Conservation (phyloP, 306 rosid species). For the Hylodesmum podocarpum region DNA sequence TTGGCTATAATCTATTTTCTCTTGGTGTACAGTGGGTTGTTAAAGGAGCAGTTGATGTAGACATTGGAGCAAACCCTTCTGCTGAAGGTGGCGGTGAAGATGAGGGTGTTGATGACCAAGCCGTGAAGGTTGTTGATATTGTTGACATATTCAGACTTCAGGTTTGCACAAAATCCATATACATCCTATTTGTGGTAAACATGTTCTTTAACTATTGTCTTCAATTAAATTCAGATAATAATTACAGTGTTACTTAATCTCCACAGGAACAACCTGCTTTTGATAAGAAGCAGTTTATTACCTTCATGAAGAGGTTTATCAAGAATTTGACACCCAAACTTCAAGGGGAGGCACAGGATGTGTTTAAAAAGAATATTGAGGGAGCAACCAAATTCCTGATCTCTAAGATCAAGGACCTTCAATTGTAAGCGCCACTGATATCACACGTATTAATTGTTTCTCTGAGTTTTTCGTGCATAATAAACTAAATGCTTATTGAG, state of each 20-base stretch:
- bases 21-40: slow-evolving; percentile 68
- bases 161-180: slow-evolving; percentile 4
- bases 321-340: slow-evolving; percentile 62
- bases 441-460: neutral
- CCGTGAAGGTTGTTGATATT: slow-evolving; percentile 49
- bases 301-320: slow-evolving; percentile 61
- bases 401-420: slow-evolving; percentile 64
- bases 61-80: slow-evolving; percentile 96
- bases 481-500: neutral
- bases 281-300: slow-evolving; percentile 69
- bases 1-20: neutral
- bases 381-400: slow-evolving; percentile 70
- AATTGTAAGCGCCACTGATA: slow-evolving; percentile 55
- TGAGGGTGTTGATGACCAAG: slow-evolving; percentile 79
- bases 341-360: slow-evolving; percentile 51
- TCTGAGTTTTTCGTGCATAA: neutral
- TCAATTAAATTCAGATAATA: neutral
- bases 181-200: neutral
- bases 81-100: slow-evolving; percentile 84
- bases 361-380: slow-evolving; percentile 66
- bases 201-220: neutral
- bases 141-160: slow-evolving; percentile 42
- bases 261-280: slow-evolving; percentile 80
- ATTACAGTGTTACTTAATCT: neutral
- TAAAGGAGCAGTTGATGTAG: slow-evolving; percentile 68